Conservation (phyloP, 805 yeast species). For the Cyberlindnera maritima region DNA sequence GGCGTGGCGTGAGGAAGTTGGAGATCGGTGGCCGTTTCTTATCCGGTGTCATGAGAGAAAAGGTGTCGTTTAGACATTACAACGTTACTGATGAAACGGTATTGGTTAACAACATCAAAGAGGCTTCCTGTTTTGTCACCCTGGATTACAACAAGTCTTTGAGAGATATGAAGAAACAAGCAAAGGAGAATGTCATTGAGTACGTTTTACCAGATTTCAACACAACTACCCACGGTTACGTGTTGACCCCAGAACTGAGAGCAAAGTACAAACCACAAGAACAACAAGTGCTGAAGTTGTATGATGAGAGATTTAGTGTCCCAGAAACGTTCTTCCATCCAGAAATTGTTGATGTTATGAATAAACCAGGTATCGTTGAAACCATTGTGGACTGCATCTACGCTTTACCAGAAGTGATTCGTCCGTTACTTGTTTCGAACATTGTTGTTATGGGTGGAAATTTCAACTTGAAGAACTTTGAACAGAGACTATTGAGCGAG, state of each 20-base stretch:
- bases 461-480: slow-evolving; percentile 65
- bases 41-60: slow-evolving; percentile 79
- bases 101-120: slow-evolving; percentile 82
- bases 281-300: slow-evolving; percentile 62
- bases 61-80: slow-evolving; percentile 86
- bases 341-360: slow-evolving; percentile 67
- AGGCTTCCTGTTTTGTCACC: slow-evolving; percentile 69
- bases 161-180: slow-evolving; percentile 31
- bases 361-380: slow-evolving; percentile 74
- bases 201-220: slow-evolving; percentile 88
- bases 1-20: slow-evolving; percentile 73
- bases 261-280: slow-evolving; percentile 39
- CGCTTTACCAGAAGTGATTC: slow-evolving; percentile 66
- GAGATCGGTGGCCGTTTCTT: slow-evolving; percentile 86
- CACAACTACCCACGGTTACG: slow-evolving; percentile 74
- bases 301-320: slow-evolving; percentile 82
- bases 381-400: slow-evolving; percentile 66
- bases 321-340: slow-evolving; percentile 92
- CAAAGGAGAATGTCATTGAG: slow-evolving; percentile 44
- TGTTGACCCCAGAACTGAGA: slow-evolving; percentile 36
- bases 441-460: slow-evolving; percentile 83
- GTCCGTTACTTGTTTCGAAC: slow-evolving; percentile 78
- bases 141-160: slow-evolving; percentile 50
- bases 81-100: slow-evolving; percentile 90
- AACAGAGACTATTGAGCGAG: slow-evolving; percentile 56